Conservation (phyloP, 495 filamentous ascomycete genomes). For the Penicillium parvum region DNA sequence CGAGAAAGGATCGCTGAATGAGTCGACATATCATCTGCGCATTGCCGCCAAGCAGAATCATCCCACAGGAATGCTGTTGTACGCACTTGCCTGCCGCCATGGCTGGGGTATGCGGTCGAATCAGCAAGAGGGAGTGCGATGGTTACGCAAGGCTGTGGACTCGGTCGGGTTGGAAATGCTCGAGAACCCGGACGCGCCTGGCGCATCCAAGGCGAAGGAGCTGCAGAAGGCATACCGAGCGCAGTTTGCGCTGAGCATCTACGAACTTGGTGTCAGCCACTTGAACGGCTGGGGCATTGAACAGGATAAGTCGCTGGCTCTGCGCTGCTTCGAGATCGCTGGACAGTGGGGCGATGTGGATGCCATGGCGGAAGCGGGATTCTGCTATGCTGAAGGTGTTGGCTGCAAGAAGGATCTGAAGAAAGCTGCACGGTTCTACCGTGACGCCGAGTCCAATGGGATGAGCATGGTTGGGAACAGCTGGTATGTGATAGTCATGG, state of each 20-base stretch:
- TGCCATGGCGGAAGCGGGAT: conserved; percentile 81
- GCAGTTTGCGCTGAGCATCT: conserved; percentile 91
- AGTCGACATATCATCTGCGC: conserved; percentile 93
- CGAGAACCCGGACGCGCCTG: conserved; percentile 64
- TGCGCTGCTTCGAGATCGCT: conserved; percentile 94
- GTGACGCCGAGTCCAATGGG: conserved; percentile 83
- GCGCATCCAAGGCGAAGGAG: conserved; percentile 61
- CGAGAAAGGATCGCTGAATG: conserved; percentile 75
- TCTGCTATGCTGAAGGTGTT: conserved; percentile 80
- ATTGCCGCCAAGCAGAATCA: conserved; percentile 80
- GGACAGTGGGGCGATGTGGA: conserved; percentile 96
- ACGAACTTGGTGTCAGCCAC: conserved; percentile 94
- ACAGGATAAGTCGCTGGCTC: conserved; percentile 80
- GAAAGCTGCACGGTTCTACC: conserved; percentile 88
- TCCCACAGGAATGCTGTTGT: conserved; percentile 91
- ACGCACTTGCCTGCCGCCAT: conserved; percentile 93
- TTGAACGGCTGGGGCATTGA: conserved; percentile 97
- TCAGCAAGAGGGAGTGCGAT: conserved; percentile 80
- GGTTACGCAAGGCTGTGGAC: conserved; percentile 86
- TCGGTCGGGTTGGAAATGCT: conserved; percentile 76
- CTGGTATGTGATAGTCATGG: conserved; percentile 59
- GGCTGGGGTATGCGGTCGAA: conserved; percentile 97
- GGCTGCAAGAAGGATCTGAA: conserved; percentile 93
- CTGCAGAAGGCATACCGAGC: conserved; percentile 73
- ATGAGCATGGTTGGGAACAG: conserved; percentile 97